Evolutionary conservation across 345 rosid genomes (phyloP), one percentile per base, ranked within the genome.

Genomic region (Schrenkiella parvula): DNA sequence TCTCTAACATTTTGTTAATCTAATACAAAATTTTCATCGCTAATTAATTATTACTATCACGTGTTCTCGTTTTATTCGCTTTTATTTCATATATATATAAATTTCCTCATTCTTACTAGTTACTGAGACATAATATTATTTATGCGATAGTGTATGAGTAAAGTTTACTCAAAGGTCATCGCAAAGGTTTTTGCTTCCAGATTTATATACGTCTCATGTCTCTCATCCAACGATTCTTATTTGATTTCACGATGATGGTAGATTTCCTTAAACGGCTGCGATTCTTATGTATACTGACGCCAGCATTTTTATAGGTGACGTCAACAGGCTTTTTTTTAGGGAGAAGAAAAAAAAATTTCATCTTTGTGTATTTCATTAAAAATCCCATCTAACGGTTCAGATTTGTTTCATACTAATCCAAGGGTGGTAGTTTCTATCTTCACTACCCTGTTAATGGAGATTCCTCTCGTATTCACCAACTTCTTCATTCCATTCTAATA

Each of bases 131-230:
- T 56, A 18, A 19, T 10, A 34, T n/a, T 18, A 34, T 56, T 17
- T 2, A 56, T 56, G 43, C n/a, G 43, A 21, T 57, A 57, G 63
- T 11, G 63, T 57, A 57, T 19, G 63, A 35, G 66, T 60, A 64
- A 64, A 64, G 68, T 44, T 29, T 64, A 64, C 68, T 63, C 68
- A 18, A 64, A 64, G 68, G 52, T n/a, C 46, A 19, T 59, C 47
- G 38, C 23, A 4, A 54, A 29, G 38, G 39, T 6, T 64, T 64
- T 64, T 64, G 55, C 55, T 64, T 64, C 42, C 35, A 62, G 39
- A 26, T 62, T 62, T 43, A 43, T 42, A 12, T 22, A 39, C 66
- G 48, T 39, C 62, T 31, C 2, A 4, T 21, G 0, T 6, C 48
- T 43, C 21, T 43, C 22, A 46, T 46, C 51, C 51, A 46, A 52